phyloP scores from a whole-genome alignment of 2,329 filamentous ascomycete species.

The Cercospora sp. region DNA sequence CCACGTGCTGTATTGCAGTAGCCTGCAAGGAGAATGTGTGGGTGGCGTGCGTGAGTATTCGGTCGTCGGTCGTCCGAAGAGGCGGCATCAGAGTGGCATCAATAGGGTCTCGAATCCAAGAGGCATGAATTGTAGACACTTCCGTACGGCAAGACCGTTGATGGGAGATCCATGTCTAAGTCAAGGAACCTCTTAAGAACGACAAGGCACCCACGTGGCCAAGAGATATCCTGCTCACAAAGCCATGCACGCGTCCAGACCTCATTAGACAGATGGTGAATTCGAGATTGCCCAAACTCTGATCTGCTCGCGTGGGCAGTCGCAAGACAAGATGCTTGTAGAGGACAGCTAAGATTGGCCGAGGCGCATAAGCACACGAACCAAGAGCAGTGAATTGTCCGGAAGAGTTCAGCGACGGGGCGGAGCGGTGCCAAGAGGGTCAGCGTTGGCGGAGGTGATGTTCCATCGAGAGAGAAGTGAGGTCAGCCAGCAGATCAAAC shows the following conservation, averaged over 20 bases:
- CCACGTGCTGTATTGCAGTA: neutral
- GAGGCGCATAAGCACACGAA: constrained; percentile 9
- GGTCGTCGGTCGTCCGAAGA: neutral
- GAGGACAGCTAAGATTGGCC: constrained; percentile 8
- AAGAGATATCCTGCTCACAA: neutral
- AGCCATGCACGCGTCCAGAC: neutral
- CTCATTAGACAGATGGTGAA: neutral
- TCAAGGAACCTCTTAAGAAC: neutral
- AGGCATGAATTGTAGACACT: neutral
- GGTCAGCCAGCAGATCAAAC: constrained; percentile 1
- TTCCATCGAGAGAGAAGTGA: neutral
- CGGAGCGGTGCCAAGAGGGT: constrained; percentile 5
- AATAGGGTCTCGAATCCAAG: neutral
- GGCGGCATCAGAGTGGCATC: neutral
- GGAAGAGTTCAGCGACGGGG: neutral
- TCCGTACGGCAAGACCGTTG: neutral
- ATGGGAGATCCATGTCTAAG: neutral
- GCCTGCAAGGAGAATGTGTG: neutral
- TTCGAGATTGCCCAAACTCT: constrained; percentile 1
- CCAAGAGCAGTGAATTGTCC: constrained; percentile 8
- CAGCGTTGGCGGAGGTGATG: neutral
- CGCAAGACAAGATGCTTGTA: neutral
- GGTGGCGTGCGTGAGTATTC: neutral
- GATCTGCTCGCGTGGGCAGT: constrained; percentile 1
- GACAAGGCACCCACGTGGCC: constrained; percentile 12